Percentiles rank a stretch among this genome's conserved stretches.
These are phyloP conservation scores for Eucalyptus rudis DNA, from an alignment of 345 rosid species.

Conservation along the genomic window DNA sequence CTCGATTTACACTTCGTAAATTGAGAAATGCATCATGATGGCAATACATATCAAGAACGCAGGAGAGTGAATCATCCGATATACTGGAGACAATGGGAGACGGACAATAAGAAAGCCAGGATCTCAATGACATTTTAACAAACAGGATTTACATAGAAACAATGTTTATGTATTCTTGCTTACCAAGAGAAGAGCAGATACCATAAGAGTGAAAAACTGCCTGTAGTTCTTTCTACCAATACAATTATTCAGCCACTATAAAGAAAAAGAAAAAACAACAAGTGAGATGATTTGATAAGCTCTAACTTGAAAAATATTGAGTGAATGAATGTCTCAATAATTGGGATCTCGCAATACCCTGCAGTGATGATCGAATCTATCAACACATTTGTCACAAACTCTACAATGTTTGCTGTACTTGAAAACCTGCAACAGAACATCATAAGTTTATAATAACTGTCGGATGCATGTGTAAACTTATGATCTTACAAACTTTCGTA, in stretches of 20 bases:
- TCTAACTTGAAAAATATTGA: not conserved
- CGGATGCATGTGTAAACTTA: not conserved
- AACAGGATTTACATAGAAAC: not conserved
- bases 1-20: not conserved
- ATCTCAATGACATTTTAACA: not conserved
- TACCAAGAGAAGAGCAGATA: conserved; percentile 77
- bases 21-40: not conserved
- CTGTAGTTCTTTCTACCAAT: conserved; percentile 79
- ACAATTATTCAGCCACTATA: conserved; percentile 97
- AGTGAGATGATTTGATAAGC: not conserved
- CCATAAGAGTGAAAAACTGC: conserved; percentile 91
- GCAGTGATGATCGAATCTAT: conserved; percentile 95
- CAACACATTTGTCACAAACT: conserved; percentile 95
- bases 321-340: not conserved
- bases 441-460: not conserved
- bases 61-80: not conserved
- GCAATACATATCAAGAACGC: not conserved
- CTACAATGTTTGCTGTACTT: conserved; percentile 98
- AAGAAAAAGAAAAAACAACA: conserved; percentile 1
- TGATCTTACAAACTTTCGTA: not conserved
- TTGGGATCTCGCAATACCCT: conserved; percentile 36
- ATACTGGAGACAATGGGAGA: not conserved
- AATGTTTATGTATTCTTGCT: conserved; percentile 3
- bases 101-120: not conserved
- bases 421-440: conserved; percentile 47